Evolutionary conservation across 2,329 filamentous ascomycete genomes (phyloP).

Genomic region (Aspergillus ruber): DNA sequence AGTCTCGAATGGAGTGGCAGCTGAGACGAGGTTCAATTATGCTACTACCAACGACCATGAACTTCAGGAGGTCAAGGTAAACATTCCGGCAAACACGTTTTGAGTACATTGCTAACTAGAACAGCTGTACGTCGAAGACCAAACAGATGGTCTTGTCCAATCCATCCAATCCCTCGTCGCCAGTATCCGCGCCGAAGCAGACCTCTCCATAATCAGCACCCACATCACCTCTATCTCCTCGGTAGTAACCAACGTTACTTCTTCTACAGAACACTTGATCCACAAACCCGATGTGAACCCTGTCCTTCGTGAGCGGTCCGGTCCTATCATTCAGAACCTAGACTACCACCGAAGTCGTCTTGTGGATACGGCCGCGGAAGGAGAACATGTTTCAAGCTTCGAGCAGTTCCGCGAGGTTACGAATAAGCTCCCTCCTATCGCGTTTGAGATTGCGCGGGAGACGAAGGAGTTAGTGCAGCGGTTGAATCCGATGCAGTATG

Average conservation of each 20-base stretch:
- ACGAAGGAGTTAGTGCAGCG: slow-evolving; percentile 64
- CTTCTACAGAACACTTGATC: slow-evolving; percentile 56
- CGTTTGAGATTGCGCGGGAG: slow-evolving; percentile 79
- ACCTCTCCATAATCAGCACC: slow-evolving; percentile 58
- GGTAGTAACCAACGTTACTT: slow-evolving; percentile 64
- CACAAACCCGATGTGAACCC: slow-evolving; percentile 41
- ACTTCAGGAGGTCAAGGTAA: slow-evolving; percentile 57
- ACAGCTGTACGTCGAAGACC: slow-evolving; percentile 70
- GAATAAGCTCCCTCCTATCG: slow-evolving; percentile 69
- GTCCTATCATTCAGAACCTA: slow-evolving; percentile 42
- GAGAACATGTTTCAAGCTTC: slow-evolving; percentile 52
- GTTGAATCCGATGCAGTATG: slow-evolving; percentile 36
- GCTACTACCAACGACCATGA: slow-evolving; percentile 39
- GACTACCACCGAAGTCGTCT: slow-evolving; percentile 60
- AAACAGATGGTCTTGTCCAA: slow-evolving; percentile 70
- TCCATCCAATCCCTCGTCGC: slow-evolving; percentile 76
- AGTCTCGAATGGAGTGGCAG: slow-evolving; percentile 22
- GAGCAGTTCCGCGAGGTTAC: slow-evolving; percentile 52
- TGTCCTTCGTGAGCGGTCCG: slow-evolving; percentile 43
- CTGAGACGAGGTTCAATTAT: slow-evolving; percentile 32
- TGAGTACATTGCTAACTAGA: slow-evolving; percentile 22
- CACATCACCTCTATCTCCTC: slow-evolving; percentile 65
- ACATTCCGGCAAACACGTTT: slow-evolving; percentile 3
- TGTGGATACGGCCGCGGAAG: slow-evolving; percentile 56
- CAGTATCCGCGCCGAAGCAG: slow-evolving; percentile 60